Evolutionary conservation across 2,329 filamentous ascomycete species (phyloP).

Genomic region (Plenodomus lindquistii): DNA sequence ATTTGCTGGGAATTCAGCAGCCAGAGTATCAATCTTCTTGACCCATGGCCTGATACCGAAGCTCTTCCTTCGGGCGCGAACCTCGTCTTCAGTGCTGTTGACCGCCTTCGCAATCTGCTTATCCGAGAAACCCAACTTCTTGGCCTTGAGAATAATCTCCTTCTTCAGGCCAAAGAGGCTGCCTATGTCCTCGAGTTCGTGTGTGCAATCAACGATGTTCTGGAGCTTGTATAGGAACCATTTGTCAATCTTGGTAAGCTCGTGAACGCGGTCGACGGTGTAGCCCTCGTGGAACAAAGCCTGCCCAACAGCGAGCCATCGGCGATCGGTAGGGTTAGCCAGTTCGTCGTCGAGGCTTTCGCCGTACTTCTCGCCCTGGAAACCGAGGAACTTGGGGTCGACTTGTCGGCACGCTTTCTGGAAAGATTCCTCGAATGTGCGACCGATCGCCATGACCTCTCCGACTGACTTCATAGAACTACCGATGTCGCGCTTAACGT

Average conservation of each 20-base stretch:
- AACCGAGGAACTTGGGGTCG: slow-evolving; percentile 86
- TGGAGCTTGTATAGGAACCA: slow-evolving; percentile 99
- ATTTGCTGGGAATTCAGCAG: slow-evolving; percentile 70
- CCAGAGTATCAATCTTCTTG: slow-evolving; percentile 97
- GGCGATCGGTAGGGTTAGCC: slow-evolving; percentile 89
- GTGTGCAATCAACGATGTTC: slow-evolving; percentile 91
- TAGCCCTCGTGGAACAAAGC: slow-evolving; percentile 98
- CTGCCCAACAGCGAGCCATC: slow-evolving; percentile 96
- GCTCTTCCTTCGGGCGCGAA: slow-evolving; percentile 79
- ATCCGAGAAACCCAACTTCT: slow-evolving; percentile 98
- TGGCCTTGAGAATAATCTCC: slow-evolving; percentile 85
- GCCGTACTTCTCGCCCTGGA: slow-evolving; percentile 88
- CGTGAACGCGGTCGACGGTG: slow-evolving; percentile 86
- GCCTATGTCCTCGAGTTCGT: slow-evolving; percentile 81
- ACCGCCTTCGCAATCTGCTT: slow-evolving; percentile 89
- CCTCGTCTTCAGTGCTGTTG: slow-evolving; percentile 83
- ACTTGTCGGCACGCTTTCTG: slow-evolving; percentile 98
- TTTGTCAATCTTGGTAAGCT: slow-evolving; percentile 97
- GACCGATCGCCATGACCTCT: slow-evolving; percentile 98
- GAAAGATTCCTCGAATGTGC: slow-evolving; percentile 98
- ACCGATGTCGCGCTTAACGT: slow-evolving; percentile 96
- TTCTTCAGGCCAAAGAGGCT: slow-evolving; percentile 83
- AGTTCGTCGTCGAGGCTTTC: slow-evolving; percentile 89
- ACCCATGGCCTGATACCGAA: slow-evolving; percentile 94
- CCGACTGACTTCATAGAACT: slow-evolving; percentile 99